phyloP scores from a whole-genome alignment of 1,139 yeast species.

The Kurtzmaniella natalensis region DNA sequence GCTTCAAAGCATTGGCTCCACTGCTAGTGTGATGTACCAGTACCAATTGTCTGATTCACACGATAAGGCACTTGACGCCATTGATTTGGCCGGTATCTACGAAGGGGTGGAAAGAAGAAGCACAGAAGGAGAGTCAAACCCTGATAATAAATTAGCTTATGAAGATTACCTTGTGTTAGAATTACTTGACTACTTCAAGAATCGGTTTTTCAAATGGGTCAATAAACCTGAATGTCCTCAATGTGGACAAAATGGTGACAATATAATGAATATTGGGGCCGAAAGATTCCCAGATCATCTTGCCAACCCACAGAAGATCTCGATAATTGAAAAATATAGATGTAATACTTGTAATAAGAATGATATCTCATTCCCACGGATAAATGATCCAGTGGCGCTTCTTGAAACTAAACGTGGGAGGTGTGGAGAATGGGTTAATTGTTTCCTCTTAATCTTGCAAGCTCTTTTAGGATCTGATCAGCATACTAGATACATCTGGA shows the following conservation, averaged over 20 bases:
- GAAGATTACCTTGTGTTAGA: conserved; percentile 71
- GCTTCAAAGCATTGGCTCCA: conserved; percentile 8
- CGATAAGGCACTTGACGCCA: conserved; percentile 26
- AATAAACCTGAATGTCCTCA: conserved; percentile 59
- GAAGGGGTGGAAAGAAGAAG: conserved; percentile 31
- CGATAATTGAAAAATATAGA: conserved; percentile 53
- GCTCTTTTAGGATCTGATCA: conserved; percentile 54
- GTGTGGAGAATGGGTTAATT: conserved; percentile 95
- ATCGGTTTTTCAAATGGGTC: conserved; percentile 81
- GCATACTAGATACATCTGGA: conserved; percentile 73
- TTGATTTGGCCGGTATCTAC: conserved; percentile 35
- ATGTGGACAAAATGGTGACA: conserved; percentile 37
- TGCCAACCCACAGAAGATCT: conserved; percentile 30
- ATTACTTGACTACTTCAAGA: conserved; percentile 70
- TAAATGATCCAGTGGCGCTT: conserved; percentile 61
- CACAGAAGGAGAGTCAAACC: conserved; percentile 7
- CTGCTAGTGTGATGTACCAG: conserved; percentile 9
- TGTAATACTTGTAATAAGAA: conserved; percentile 52
- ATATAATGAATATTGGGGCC: conserved; percentile 10
- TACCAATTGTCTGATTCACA: conserved; percentile 12
- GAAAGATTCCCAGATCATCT: conserved; percentile 10
- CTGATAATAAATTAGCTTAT: conserved; percentile 33
- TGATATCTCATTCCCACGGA: conserved; percentile 66
- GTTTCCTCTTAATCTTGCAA: conserved; percentile 66
- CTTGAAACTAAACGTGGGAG: conserved; percentile 66